Conservation (phyloP, 148 eudicot genomes). For the Nyssa sinensis region DNA sequence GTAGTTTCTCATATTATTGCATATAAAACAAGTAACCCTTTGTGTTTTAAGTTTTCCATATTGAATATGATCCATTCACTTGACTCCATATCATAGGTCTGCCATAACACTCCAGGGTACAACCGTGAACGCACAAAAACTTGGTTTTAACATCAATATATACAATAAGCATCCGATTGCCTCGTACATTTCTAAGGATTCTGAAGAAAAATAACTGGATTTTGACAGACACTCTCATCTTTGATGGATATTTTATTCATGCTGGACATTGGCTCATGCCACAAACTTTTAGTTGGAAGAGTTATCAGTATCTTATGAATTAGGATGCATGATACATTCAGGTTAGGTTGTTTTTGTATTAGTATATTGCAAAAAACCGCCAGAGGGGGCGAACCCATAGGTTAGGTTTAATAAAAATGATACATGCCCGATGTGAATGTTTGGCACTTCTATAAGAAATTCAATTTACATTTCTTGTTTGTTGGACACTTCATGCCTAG, state of each 20-base stretch:
- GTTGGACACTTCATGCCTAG: neutral
- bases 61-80: neutral
- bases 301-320: neutral
- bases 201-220: neutral
- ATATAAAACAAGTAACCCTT: neutral
- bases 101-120: neutral
- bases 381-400: too few species aligned
- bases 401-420: neutral
- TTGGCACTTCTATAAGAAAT: neutral
- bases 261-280: neutral
- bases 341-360: too few species aligned
- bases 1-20: neutral
- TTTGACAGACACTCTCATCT: neutral
- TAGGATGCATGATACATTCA: neutral
- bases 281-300: neutral
- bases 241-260: conserved; percentile 3
- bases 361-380: too few species aligned
- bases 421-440: neutral
- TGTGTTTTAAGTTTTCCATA: neutral
- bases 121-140: neutral
- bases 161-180: neutral
- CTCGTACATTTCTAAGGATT: neutral
- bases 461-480: neutral
- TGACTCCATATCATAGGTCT: neutral
- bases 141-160: neutral